Conservation (phyloP, 2,329 filamentous ascomycete species). For the Neonectria hederae region DNA sequence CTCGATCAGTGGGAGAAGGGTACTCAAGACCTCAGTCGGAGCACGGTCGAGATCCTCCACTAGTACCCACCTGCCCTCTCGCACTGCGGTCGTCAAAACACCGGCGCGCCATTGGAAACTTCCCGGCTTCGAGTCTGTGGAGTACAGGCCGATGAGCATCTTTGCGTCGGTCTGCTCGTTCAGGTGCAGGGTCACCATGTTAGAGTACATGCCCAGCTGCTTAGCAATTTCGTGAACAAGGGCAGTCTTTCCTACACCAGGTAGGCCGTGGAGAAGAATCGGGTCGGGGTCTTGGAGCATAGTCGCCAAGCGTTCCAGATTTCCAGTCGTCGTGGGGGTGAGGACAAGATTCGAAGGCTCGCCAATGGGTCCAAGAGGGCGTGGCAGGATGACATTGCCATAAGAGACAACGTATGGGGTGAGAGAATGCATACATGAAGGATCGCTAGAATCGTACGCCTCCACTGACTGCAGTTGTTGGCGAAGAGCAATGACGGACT, state of each 20-base stretch:
- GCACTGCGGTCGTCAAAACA: conserved; percentile 91
- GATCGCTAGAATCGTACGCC: conserved; percentile 18
- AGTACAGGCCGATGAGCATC: conserved; percentile 92
- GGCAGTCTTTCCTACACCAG: conserved; percentile 91
- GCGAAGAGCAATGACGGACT: conserved; percentile 55
- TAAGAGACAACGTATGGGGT: conserved; percentile 72
- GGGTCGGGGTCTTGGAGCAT: conserved; percentile 75
- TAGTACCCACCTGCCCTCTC: conserved; percentile 93
- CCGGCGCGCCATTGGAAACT: conserved; percentile 93
- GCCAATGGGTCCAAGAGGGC: conserved; percentile 60
- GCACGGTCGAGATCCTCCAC: conserved; percentile 97
- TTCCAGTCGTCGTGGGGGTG: conserved; percentile 77
- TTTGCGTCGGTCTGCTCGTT: conserved; percentile 99
- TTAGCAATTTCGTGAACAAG: conserved; percentile 84
- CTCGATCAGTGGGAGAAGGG: conserved; percentile 91
- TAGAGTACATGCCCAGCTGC: conserved; percentile 79
- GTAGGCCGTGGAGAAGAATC: conserved; percentile 81
- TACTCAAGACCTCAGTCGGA: conserved; percentile 93
- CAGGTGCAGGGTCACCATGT: conserved; percentile 92
- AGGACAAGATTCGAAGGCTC: conserved; percentile 66
- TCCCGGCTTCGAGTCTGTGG: conserved; percentile 85
- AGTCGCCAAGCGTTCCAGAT: conserved; percentile 74
- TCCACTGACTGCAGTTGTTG: conserved; percentile 46
- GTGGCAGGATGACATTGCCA: conserved; percentile 73
- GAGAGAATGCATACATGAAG: conserved; percentile 52